phyloP scores from a whole-genome alignment of 257 asterid genomes.

The Cruciata laevipes region DNA sequence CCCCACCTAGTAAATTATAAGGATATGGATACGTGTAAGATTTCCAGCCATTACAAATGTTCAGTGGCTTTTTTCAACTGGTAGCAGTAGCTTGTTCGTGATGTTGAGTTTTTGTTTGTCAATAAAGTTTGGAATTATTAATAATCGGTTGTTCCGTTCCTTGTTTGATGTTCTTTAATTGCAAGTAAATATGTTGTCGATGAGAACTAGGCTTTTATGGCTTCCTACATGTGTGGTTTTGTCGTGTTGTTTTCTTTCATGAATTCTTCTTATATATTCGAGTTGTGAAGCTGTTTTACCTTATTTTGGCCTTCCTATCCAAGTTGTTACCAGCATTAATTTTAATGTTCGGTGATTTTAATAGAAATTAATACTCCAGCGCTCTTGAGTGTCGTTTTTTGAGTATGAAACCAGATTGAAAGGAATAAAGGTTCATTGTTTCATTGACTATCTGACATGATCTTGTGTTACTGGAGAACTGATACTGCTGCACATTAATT shows the following conservation, averaged over 20 bases:
- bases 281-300: neutral
- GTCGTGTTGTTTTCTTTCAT: neutral
- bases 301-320: neutral
- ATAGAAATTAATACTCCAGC: neutral
- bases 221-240: neutral
- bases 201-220: neutral
- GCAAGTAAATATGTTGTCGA: neutral
- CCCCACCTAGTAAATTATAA: conserved; percentile 38
- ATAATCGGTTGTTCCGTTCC: neutral
- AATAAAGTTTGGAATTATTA: conserved; percentile 22
- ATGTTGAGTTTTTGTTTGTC: conserved; percentile 18
- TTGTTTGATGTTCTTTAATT: neutral
- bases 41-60: conserved; percentile 36
- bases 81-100: conserved; percentile 22
- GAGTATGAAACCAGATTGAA: neutral
- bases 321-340: neutral
- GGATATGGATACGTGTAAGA: conserved; percentile 45
- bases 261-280: neutral
- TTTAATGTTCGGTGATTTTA: neutral
- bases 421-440: neutral
- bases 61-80: conserved; percentile 26
- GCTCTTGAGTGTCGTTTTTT: neutral
- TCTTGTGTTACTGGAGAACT: neutral
- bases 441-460: neutral
- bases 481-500: neutral